Evolutionary conservation across 768 basidiomycete species (phyloP).

Genomic region (Tricholoma flavovirens): DNA sequence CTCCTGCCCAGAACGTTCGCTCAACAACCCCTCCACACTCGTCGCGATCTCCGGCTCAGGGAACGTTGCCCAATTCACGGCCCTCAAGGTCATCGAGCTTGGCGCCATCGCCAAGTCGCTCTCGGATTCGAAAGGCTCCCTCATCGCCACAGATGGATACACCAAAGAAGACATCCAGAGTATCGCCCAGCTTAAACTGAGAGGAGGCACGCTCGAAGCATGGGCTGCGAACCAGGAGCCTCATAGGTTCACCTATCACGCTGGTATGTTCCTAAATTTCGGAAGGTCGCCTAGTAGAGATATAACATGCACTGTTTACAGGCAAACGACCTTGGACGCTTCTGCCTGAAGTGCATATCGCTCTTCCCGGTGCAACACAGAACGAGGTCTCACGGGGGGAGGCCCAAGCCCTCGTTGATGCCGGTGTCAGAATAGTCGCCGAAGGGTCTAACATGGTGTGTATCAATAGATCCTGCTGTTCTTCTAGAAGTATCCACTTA

Average conservation of each 20-base stretch:
- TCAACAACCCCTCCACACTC: slow-evolving; percentile 38
- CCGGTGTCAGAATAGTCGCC: slow-evolving; percentile 65
- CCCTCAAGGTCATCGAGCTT: slow-evolving; percentile 72
- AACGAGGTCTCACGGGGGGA: slow-evolving; percentile 67
- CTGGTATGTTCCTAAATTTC: slow-evolving; percentile 24
- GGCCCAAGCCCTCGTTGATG: slow-evolving; percentile 62
- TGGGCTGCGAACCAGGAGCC: slow-evolving; percentile 24
- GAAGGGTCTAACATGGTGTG: slow-evolving; percentile 70
- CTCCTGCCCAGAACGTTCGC: slow-evolving; percentile 51
- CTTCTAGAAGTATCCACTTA: background rate
- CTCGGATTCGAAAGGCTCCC: slow-evolving; percentile 68
- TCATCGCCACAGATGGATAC: slow-evolving; percentile 56
- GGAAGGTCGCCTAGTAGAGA: slow-evolving; percentile 6
- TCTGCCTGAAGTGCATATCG: slow-evolving; percentile 56
- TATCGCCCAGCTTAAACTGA: slow-evolving; percentile 49
- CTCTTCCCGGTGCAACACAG: slow-evolving; percentile 67
- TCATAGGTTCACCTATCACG: slow-evolving; percentile 43
- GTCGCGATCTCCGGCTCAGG: slow-evolving; percentile 63
- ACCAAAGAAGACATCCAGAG: slow-evolving; percentile 48
- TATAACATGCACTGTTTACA: slow-evolving; percentile 15
- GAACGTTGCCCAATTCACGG: slow-evolving; percentile 73
- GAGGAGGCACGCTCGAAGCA: slow-evolving; percentile 41
- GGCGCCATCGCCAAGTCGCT: slow-evolving; percentile 66
- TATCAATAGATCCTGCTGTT: background rate
- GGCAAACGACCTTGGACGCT: slow-evolving; percentile 67